Evolutionary conservation across 2,329 filamentous ascomycete genomes (phyloP), one percentile per base, ranked within the genome.

Genomic region (Aureobasidium subglaciale): DNA sequence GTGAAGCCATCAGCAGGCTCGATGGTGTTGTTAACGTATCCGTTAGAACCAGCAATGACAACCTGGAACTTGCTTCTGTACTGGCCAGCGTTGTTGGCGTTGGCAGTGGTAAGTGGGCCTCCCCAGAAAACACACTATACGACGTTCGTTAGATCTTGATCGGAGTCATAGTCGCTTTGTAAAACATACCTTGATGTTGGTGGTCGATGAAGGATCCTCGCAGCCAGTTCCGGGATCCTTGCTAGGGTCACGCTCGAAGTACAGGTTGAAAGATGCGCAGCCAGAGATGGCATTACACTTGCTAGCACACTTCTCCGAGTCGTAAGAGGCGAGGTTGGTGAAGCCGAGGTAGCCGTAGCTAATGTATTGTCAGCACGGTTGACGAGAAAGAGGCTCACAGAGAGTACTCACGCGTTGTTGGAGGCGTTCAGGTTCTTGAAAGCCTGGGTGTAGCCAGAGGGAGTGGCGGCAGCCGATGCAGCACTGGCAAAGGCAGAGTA

Each of bases 211-310:
- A 15, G 71, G 71, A 38, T 72, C 65, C 9, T 62, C 53, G 60
- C 71, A 73, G 13, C 49, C 56, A 29, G 56, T 63, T 15, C 57
- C 64, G 5, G 70, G 67, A 32, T 64, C 59, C 15, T 68, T 20
- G 5, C 59, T 61, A 8, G 71, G 70, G 48, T 71, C 67, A 38
- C 70, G 65, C 57, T 70, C 68, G 43, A 64, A 61, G 60, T 67
- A 70, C 38, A 70, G 57, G 59, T 71, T 72, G 62, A 71, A 70
- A 18, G 60, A 62, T 18, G 57, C 38, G 48, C 70, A 72, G 6
- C 58, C 63, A n/a, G 41, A 29, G 9, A 59, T 59, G 27, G 61
- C 58, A 45, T 69, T 63, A 52, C 69, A 71, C 40, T 60, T 59
- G n/a, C 35, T 27, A 6, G 62, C 59, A 52, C 69, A 71, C n/a